These are phyloP conservation scores for Carallia brachiata DNA, from an alignment of 345 rosid genomes.

Conservation along the genomic window DNA sequence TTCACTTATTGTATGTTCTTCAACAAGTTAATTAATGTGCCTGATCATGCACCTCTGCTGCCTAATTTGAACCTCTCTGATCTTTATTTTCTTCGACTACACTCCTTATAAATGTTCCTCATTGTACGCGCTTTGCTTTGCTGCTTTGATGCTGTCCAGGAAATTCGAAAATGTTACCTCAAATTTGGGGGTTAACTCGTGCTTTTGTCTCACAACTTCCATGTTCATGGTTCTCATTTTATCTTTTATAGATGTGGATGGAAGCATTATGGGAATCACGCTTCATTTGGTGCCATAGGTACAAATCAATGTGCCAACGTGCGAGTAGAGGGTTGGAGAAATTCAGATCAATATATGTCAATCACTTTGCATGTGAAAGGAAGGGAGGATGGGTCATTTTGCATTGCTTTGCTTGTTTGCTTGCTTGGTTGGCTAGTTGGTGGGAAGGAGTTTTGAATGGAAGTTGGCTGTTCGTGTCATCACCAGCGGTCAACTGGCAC, in stretches of 20 bases:
- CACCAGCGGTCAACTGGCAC: not conserved
- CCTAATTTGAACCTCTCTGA: too few species aligned
- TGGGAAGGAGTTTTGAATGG: constrained; percentile 36
- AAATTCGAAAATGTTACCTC: not conserved
- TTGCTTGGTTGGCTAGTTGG: constrained; percentile 35
- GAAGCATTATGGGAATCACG: not conserved
- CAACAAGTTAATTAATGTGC: too few species aligned
- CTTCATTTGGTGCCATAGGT: too few species aligned
- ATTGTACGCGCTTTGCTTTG: not conserved
- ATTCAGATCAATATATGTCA: not conserved
- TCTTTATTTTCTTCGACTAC: not conserved
- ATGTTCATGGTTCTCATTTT: constrained; percentile 7
- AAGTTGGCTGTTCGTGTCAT: constrained; percentile 14
- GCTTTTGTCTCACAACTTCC: constrained; percentile 14
- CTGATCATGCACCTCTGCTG: too few species aligned
- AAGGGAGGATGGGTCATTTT: constrained; percentile 2
- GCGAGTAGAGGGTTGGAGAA: not conserved
- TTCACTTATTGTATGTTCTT: too few species aligned
- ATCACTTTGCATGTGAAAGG: not conserved
- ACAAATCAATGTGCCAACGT: not conserved
- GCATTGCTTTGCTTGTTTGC: too few species aligned
- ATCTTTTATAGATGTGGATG: not conserved
- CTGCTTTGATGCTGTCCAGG: constrained; percentile 4
- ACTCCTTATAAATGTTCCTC: constrained; percentile 15
- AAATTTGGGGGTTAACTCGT: not conserved